A percentile compares a stretch with the other conserved stretches of the same genome.
phyloP scores from a whole-genome alignment of 2,329 filamentous ascomycete genomes.

The Fusarium annulatum region DNA sequence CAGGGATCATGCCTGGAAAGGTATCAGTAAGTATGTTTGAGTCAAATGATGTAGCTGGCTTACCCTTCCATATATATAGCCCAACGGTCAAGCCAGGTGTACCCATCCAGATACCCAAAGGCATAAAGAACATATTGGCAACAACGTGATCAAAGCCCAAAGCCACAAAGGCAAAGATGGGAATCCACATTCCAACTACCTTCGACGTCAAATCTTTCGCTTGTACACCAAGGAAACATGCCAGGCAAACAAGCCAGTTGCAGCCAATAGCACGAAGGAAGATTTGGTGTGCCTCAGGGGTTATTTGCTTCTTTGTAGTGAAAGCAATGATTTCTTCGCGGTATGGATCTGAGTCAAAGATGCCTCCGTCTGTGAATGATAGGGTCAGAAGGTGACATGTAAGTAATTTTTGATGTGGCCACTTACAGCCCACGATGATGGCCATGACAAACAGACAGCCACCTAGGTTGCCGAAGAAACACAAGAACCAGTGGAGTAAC shows the following conservation, averaged over 20 bases:
- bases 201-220: constrained; percentile 64
- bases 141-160: constrained; percentile 66
- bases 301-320: constrained; percentile 60
- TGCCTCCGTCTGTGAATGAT: constrained; percentile 51
- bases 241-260: constrained; percentile 69
- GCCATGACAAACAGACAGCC: constrained; percentile 60
- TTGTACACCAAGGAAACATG: constrained; percentile 59
- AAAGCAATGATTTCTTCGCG: constrained; percentile 57
- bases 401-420: accelerated
- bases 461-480: constrained; percentile 61
- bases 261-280: constrained; percentile 66
- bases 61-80: constrained; percentile 67
- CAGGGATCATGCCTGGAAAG: constrained; percentile 50
- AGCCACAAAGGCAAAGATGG: constrained; percentile 65
- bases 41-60: no score
- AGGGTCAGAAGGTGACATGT: not conserved
- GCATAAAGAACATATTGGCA: constrained; percentile 67
- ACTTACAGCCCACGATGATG: constrained; percentile 56
- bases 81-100: constrained; percentile 57
- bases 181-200: constrained; percentile 67
- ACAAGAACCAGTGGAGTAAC: constrained; percentile 54
- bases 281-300: constrained; percentile 61
- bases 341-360: constrained; percentile 57
- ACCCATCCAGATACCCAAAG: constrained; percentile 62
- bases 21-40: no score